A percentile compares a stretch with the other conserved stretches of the same genome.
These are phyloP conservation scores for Gossypium trilobum DNA, from an alignment of 441 rosid genomes.

Conservation along the genomic window DNA sequence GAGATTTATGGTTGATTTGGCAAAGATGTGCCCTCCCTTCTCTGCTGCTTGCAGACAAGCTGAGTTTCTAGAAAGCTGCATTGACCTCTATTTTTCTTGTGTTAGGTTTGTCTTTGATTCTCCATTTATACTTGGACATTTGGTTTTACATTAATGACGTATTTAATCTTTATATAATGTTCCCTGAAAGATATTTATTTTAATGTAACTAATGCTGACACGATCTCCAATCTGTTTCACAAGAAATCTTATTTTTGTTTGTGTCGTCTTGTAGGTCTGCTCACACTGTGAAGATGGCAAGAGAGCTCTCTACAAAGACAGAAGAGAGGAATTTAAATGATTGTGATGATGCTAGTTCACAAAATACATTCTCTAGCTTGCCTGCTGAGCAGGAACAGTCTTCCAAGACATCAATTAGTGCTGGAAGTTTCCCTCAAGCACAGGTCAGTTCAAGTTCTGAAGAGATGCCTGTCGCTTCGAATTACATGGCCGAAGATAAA, in stretches of 20 bases:
- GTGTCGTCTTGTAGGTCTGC: conserved; percentile 63
- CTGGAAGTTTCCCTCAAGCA: conserved; percentile 87
- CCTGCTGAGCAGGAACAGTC: conserved; percentile 87
- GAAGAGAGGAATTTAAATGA: conserved; percentile 86
- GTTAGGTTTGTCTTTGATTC: conserved; percentile 60
- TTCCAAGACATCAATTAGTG: conserved; percentile 68
- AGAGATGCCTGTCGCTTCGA: conserved; percentile 45
- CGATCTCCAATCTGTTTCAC: conserved; percentile 14
- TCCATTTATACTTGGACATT: conserved; percentile 8
- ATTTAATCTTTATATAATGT: conserved; percentile 8
- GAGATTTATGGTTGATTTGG: conserved; percentile 99
- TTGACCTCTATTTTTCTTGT: conserved; percentile 94
- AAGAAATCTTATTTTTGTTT: conserved; percentile 2
- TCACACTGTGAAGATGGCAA: conserved; percentile 85
- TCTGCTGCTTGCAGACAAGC: conserved; percentile 88
- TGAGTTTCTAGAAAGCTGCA: conserved; percentile 89
- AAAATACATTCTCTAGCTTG: conserved; percentile 76
- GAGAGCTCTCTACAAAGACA: conserved; percentile 58
- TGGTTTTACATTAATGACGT: conserved; percentile 8
- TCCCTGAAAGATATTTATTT: neutral
- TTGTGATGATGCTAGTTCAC: conserved; percentile 70
- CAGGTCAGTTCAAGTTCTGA: conserved; percentile 88
- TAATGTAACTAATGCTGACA: conserved; percentile 9
- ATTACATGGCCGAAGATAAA: conserved; percentile 42
- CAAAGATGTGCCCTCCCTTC: conserved; percentile 95